phyloP scores from a whole-genome alignment of 2,329 filamentous ascomycete species.

The Scleromitrula shiraiana region DNA sequence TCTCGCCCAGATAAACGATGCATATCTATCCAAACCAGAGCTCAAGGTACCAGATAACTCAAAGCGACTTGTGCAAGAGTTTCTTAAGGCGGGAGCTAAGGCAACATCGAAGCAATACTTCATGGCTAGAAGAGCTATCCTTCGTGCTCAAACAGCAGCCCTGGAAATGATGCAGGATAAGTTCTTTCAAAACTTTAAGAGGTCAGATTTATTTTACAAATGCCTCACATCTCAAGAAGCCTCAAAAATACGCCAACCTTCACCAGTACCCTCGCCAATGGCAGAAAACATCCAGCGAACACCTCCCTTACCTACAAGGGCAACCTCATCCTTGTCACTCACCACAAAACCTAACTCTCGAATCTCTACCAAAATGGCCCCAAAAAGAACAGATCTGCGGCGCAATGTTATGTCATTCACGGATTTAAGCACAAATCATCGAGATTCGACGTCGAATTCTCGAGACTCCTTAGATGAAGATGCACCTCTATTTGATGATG shows the following conservation, averaged over 20 bases:
- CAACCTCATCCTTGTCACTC: conserved; percentile 28
- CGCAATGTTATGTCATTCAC: conserved; percentile 53
- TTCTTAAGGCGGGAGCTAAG: conserved; percentile 67
- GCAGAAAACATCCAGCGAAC: conserved; percentile 32
- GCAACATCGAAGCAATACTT: conserved; percentile 78
- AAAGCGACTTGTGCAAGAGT: conserved; percentile 63
- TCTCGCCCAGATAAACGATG: conserved; percentile 83
- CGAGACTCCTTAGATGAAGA: conserved; percentile 67
- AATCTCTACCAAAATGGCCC: conserved; percentile 38
- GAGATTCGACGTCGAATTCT: conserved; percentile 31
- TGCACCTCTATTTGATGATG: conserved; percentile 69
- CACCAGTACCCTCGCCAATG: conserved; percentile 17
- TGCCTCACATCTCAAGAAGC: conserved; percentile 84
- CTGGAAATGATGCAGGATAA: conserved; percentile 76
- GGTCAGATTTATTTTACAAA: conserved; percentile 92
- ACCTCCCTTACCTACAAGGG: conserved; percentile 16
- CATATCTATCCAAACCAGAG: conserved; percentile 76
- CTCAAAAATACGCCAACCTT: conserved; percentile 29
- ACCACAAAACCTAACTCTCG: conserved; percentile 38
- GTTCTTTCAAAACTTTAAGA: conserved; percentile 80
- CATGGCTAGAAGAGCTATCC: conserved; percentile 69
- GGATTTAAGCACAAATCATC: conserved; percentile 43
- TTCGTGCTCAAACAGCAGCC: conserved; percentile 74
- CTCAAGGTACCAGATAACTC: conserved; percentile 67
- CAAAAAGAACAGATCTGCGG: conserved; percentile 44